Base-by-base conservation (phyloP, 768 basidiomycete genomes). In the Amanita fuliginea region DNA sequence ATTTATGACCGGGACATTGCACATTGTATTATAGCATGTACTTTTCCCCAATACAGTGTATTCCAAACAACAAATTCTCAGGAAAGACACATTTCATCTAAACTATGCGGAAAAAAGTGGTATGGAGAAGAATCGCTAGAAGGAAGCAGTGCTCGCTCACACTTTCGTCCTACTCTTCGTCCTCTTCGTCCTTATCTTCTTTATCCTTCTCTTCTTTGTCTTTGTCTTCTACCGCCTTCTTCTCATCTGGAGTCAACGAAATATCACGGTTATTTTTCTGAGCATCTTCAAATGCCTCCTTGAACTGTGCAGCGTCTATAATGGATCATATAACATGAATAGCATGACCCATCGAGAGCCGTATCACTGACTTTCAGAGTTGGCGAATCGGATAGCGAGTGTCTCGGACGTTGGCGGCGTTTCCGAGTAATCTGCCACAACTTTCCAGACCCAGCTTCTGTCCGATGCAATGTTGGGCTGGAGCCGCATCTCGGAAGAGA, bases 401-500 rank as follows among this genome's bases (percentile, higher is more conserved):
- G 96, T 99, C 71, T 98, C 96, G 18, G 93, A 65, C 40, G 90
- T 86, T 19, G 95, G 80, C 41, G 88, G 91, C 47, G 76, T 73
- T 64, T 99, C 96, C 47, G 95, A 81, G 63, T 88, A 94, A 67
- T 99, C 96, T 22, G 95, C 95, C 46, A 81, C 77, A 46, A 95
- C 93, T 67, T 96, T 95, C 86, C 89, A 98, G 30, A 99, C 94
- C 96, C 96, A 98, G 59, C 92, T 95, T 68, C 96, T 80, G 73
- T 99, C 96, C 45, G 94, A 98, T 46, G 94, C 95, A 59, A 98
- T 90, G 69, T 98, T 98, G 60, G 94, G 90, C 63, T 95, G 91
- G 56, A 99, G 83, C 58, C 72, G 80, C 91, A 98, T 98, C 56
- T 96, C 93, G 36, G 75, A 53, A 21, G 87, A 69, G 64, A 98